Conservation (phyloP, 2,329 filamentous ascomycete species). For the Pseudocercospora pini-densiflorae region DNA sequence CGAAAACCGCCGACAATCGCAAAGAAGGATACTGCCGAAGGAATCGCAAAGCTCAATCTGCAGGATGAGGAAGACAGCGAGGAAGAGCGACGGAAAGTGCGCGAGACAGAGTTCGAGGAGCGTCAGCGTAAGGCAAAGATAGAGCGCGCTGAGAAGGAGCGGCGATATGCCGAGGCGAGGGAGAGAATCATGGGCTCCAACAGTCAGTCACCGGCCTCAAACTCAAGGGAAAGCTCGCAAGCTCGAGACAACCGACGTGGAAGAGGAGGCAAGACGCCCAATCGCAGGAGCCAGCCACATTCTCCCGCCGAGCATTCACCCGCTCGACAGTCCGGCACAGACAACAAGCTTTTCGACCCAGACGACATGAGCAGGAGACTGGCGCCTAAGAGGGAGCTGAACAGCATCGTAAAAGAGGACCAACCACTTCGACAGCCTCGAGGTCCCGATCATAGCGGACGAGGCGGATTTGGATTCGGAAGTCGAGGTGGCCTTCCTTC, state of each 20-base stretch:
- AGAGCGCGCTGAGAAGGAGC: conserved; percentile 87
- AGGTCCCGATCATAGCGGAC: conserved; percentile 76
- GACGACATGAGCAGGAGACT: conserved; percentile 59
- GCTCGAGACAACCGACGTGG: conserved; percentile 31
- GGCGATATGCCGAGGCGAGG: conserved; percentile 84
- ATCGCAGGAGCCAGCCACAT: conserved; percentile 41
- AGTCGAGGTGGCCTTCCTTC: conserved; percentile 58
- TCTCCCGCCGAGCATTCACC: conserved; percentile 44
- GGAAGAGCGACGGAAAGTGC: conserved; percentile 63
- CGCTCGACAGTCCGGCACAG: conserved; percentile 36
- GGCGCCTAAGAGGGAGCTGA: conserved; percentile 57
- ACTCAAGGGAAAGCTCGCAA: conserved; percentile 39
- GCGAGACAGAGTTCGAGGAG: conserved; percentile 73
- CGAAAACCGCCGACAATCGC: conserved; percentile 73
- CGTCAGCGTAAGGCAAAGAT: conserved; percentile 75
- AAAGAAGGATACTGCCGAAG: conserved; percentile 58
- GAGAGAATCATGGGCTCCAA: conserved; percentile 81
- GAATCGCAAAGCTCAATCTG: conserved; percentile 51
- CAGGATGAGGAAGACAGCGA: conserved; percentile 67
- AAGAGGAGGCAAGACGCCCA: conserved; percentile 31
- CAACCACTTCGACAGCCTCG: conserved; percentile 74
- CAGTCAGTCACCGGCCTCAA: conserved; percentile 34
- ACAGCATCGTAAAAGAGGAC: conserved; percentile 60
- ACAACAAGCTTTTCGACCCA: conserved; percentile 77
- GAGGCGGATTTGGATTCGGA: conserved; percentile 78